Conservation (phyloP, 2,329 filamentous ascomycete species). For the Fusarium stilboides region DNA sequence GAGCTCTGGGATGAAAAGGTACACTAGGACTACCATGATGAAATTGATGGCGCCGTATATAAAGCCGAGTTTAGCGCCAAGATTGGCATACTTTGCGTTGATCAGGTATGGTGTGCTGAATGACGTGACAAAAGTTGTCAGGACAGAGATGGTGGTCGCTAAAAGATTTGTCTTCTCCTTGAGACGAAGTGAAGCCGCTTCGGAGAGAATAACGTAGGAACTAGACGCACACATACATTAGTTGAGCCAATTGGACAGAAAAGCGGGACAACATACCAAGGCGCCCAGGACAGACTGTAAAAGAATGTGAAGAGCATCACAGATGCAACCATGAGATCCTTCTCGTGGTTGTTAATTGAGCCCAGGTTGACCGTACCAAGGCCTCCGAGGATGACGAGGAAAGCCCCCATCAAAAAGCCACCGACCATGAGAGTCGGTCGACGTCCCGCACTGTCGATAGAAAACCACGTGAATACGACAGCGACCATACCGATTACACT, state of each 20-base stretch:
- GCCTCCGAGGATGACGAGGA: not conserved
- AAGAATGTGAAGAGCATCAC: constrained; percentile 48
- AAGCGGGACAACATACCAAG: no score
- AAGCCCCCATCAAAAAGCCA: constrained; percentile 22
- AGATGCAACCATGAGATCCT: constrained; percentile 40
- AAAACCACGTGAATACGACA: constrained; percentile 16
- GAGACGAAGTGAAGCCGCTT: constrained; percentile 46
- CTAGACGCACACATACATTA: constrained; percentile 15
- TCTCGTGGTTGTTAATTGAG: not conserved
- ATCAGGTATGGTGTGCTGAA: constrained; percentile 58
- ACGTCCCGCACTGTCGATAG: constrained; percentile 19
- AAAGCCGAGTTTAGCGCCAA: constrained; percentile 57
- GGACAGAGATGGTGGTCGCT: constrained; percentile 49
- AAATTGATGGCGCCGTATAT: constrained; percentile 54
- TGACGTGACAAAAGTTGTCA: constrained; percentile 52
- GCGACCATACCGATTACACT: no score
- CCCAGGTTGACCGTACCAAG: no score
- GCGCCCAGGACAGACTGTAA: constrained; percentile 50
- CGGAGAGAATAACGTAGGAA: constrained; percentile 50
- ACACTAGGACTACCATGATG: not conserved
- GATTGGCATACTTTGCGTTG: constrained; percentile 53
- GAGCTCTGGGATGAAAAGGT: constrained; percentile 69
- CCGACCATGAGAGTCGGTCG: no score
- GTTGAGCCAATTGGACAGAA: no score
- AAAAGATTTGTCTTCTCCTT: constrained; percentile 53